phyloP scores from a whole-genome alignment of 768 basidiomycete species.

The Leccinum uliginosum region DNA sequence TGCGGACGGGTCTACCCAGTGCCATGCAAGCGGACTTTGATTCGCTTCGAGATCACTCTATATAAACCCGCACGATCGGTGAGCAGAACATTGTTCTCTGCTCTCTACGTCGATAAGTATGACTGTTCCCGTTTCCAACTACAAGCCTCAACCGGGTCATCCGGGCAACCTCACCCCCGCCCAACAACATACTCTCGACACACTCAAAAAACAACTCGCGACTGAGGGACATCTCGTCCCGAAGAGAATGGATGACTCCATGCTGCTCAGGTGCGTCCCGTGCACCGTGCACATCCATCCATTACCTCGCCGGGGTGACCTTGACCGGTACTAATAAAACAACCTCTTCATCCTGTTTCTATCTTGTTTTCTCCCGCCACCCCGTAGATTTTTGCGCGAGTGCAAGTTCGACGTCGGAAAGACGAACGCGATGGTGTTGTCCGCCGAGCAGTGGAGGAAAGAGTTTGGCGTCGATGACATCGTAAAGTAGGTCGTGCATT shows the following conservation, averaged over 20 bases:
- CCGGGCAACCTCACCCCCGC: slow-evolving; percentile 66
- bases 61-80: too few relatives aligned
- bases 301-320: slow-evolving; percentile 14
- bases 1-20: too few relatives aligned
- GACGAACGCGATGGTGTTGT: slow-evolving; percentile 80
- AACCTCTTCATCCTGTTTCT: background rate
- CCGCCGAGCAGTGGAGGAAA: slow-evolving; percentile 85
- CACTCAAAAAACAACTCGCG: slow-evolving; percentile 60
- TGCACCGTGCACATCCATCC: slow-evolving; percentile 17
- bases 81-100: too few relatives aligned
- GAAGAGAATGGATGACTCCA: slow-evolving; percentile 67
- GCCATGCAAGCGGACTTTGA: too few relatives aligned
- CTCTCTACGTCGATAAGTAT: too few relatives aligned
- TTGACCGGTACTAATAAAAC: background rate
- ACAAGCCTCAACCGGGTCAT: slow-evolving; percentile 67
- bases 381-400: slow-evolving; percentile 78
- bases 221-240: slow-evolving; percentile 57
- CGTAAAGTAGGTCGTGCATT: slow-evolving; percentile 44
- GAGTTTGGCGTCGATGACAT: slow-evolving; percentile 80
- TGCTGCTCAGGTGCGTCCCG: slow-evolving; percentile 47
- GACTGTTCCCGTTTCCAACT: slow-evolving; percentile 33
- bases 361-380: too few relatives aligned
- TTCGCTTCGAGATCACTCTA: too few relatives aligned
- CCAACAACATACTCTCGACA: slow-evolving; percentile 64
- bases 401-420: slow-evolving; percentile 84